A percentile compares a stretch with the other conserved stretches of the same genome.
Evolutionary conservation across 2,329 filamentous ascomycete species (phyloP).

Genomic region (Penicillium sp.): DNA sequence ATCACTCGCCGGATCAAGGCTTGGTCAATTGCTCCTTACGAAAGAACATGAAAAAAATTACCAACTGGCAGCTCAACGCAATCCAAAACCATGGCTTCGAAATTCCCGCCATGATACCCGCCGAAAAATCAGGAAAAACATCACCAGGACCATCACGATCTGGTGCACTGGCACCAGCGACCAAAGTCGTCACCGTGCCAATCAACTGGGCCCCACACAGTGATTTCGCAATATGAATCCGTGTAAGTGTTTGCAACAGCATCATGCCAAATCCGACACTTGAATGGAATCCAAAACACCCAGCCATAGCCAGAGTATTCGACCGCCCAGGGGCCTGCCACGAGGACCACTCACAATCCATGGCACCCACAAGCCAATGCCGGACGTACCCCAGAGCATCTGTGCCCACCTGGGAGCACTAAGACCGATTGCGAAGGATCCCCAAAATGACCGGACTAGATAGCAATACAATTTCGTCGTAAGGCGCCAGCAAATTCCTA

Average conservation of each 20-base stretch:
- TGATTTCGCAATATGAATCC: slow-evolving; percentile 64
- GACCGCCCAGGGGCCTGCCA: slow-evolving; percentile 56
- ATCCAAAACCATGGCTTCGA: slow-evolving; percentile 63
- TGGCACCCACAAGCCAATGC: slow-evolving; percentile 62
- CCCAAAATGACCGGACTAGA: slow-evolving; percentile 47
- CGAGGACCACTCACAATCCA: slow-evolving; percentile 57
- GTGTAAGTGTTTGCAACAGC: slow-evolving; percentile 63
- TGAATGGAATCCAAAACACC: slow-evolving; percentile 66
- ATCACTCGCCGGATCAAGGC: slow-evolving; percentile 27
- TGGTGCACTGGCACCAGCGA: slow-evolving; percentile 61
- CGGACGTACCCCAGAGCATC: slow-evolving; percentile 65
- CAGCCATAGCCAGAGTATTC: slow-evolving; percentile 66
- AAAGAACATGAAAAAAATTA: slow-evolving; percentile 47
- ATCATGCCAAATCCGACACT: slow-evolving; percentile 68
- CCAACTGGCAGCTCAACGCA: slow-evolving; percentile 59
- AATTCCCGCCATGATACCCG: slow-evolving; percentile 46
- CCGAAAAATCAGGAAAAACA: slow-evolving; percentile 63
- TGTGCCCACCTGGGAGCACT: slow-evolving; percentile 66
- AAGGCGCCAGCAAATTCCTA: slow-evolving; percentile 65
- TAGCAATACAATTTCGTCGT: slow-evolving; percentile 55
- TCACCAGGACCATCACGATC: slow-evolving; percentile 61
- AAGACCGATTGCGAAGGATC: slow-evolving; percentile 63
- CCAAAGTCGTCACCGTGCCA: slow-evolving; percentile 63
- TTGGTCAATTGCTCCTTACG: slow-evolving; percentile 48
- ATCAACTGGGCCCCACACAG: slow-evolving; percentile 62